Evolutionary conservation across 345 rosid genomes (phyloP).

Genomic region (Tarenaya hassleriana): DNA sequence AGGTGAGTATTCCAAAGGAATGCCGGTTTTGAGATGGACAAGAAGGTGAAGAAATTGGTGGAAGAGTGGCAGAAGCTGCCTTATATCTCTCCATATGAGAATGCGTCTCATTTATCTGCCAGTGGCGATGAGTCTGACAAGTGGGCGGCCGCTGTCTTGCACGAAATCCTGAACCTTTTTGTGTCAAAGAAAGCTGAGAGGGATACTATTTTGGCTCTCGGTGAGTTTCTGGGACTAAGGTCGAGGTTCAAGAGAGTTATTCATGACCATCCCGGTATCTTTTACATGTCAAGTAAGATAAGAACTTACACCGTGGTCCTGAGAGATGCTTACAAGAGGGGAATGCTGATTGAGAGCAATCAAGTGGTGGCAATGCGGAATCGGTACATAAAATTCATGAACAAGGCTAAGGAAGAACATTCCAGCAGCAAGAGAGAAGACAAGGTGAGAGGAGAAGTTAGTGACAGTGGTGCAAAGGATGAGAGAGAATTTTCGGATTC

Average conservation of each 20-base stretch:
- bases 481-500: constrained; percentile 36
- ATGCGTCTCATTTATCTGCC: constrained; percentile 47
- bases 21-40: constrained; percentile 59
- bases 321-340: constrained; percentile 73
- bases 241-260: constrained; percentile 86
- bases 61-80: constrained; percentile 90
- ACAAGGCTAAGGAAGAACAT: constrained; percentile 37
- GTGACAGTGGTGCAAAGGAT: constrained; percentile 35
- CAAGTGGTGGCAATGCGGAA: constrained; percentile 46
- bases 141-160: constrained; percentile 68
- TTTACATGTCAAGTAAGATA: constrained; percentile 64
- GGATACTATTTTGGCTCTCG: constrained; percentile 49
- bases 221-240: constrained; percentile 67
- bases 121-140: constrained; percentile 70
- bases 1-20: constrained; percentile 35
- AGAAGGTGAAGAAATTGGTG: constrained; percentile 64
- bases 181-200: constrained; percentile 66
- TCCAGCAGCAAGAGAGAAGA: constrained; percentile 34
- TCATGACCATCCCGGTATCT: constrained; percentile 62
- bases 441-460: constrained; percentile 31
- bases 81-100: constrained; percentile 72
- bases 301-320: constrained; percentile 71
- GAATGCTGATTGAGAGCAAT: constrained; percentile 54
- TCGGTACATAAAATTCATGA: constrained; percentile 78
- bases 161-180: constrained; percentile 69